A percentile compares a stretch with the other conserved stretches of the same genome.
phyloP scores from a whole-genome alignment of 2,329 filamentous ascomycete species.

The Penicillium corylophilum region DNA sequence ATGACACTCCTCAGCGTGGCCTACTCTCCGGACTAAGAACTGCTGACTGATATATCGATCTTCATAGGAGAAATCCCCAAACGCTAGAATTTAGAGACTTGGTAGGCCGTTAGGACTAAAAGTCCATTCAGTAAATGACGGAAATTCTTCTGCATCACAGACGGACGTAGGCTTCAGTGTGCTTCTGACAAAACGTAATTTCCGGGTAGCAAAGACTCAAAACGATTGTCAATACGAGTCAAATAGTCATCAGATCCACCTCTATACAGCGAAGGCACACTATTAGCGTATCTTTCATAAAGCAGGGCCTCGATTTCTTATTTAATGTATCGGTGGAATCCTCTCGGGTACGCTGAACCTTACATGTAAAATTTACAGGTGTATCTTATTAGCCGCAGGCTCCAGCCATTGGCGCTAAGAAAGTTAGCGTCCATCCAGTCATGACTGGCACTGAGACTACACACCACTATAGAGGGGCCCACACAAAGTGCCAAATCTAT shows the following conservation, averaged over 20 bases:
- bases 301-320: slow-evolving; percentile 1
- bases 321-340: slow-evolving; percentile 1
- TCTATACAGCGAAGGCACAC: too few relatives aligned
- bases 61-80: slow-evolving; percentile 17
- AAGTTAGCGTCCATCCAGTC: neutral
- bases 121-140: slow-evolving; percentile 15
- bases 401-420: neutral
- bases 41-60: slow-evolving; percentile 11
- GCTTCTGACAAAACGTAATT: neutral
- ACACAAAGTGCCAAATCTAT: slow-evolving; percentile 8
- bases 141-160: slow-evolving; percentile 9
- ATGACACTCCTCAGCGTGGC: neutral
- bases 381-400: neutral
- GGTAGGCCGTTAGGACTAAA: slow-evolving; percentile 14
- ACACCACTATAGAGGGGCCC: slow-evolving; percentile 7
- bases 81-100: slow-evolving; percentile 9
- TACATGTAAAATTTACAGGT: slow-evolving; percentile 9
- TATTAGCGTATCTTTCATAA: neutral
- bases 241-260: too few relatives aligned
- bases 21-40: slow-evolving; percentile 8
- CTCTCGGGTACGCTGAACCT: slow-evolving; percentile 7
- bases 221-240: too few relatives aligned
- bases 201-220: neutral
- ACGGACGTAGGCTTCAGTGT: neutral
- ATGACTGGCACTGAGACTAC: neutral